Evolutionary conservation across 768 basidiomycete species (phyloP).

Genomic region (Clavulina sp.): DNA sequence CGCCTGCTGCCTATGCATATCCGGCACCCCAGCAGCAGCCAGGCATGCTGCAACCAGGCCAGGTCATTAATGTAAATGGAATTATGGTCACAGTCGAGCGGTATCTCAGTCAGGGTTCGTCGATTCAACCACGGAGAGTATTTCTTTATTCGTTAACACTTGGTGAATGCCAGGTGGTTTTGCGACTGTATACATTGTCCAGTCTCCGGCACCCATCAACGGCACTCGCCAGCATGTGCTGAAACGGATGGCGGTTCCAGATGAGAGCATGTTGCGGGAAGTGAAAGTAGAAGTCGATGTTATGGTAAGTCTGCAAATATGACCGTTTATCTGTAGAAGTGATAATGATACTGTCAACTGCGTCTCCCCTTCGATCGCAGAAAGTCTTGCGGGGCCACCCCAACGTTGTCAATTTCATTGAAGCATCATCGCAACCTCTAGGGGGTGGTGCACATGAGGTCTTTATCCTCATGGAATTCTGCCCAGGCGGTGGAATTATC

Average conservation of each 20-base stretch:
- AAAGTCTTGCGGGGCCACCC: conserved; percentile 82
- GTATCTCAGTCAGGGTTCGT: conserved; percentile 84
- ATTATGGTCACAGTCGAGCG: conserved; percentile 82
- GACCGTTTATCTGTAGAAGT: conserved; percentile 6
- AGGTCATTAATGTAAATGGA: conserved; percentile 78
- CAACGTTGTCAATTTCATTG: conserved; percentile 90
- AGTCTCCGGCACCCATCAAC: conserved; percentile 69
- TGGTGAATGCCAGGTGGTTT: conserved; percentile 56
- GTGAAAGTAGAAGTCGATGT: conserved; percentile 97
- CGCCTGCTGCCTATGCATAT: no score
- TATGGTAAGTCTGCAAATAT: conserved; percentile 46
- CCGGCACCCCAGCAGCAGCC: conserved; percentile 8
- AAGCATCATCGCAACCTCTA: conserved; percentile 79
- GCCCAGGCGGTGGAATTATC: conserved; percentile 96
- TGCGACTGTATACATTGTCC: conserved; percentile 92
- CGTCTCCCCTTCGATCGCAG: conserved; percentile 31
- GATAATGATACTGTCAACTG: background rate
- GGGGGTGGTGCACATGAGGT: conserved; percentile 81
- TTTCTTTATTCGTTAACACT: background rate
- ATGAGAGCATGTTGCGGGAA: conserved; percentile 75
- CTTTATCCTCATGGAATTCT: conserved; percentile 98
- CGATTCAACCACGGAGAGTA: background rate
- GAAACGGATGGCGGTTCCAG: conserved; percentile 86
- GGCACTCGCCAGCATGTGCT: conserved; percentile 92
- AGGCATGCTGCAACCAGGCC: conserved; percentile 38